Conservation (phyloP, 108 stramenopile genomes). For the Cyclotella kingstonii region DNA sequence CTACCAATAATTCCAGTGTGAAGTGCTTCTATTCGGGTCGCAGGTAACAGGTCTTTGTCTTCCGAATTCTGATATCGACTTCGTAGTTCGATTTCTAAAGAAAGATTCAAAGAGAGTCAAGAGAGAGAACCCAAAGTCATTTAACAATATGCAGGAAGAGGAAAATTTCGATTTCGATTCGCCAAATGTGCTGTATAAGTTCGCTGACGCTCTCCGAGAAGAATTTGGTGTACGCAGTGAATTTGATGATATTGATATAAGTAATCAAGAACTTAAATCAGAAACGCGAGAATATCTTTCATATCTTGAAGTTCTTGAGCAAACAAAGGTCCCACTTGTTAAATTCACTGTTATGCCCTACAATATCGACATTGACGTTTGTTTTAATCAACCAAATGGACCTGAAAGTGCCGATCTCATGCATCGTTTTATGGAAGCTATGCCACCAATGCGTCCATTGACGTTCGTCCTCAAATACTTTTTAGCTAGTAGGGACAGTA, state of each 20-base stretch:
- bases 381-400: constrained; percentile 83
- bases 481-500: constrained; percentile 84
- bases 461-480: constrained; percentile 94
- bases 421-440: constrained; percentile 68
- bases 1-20: no score
- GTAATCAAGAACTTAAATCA: not conserved
- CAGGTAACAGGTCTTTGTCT: constrained; percentile 85
- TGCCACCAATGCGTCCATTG: constrained; percentile 88
- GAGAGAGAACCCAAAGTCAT: constrained; percentile 8
- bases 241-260: constrained; percentile 10
- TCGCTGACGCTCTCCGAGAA: constrained; percentile 58
- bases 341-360: constrained; percentile 88
- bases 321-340: constrained; percentile 92
- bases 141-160: not conserved
- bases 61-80: constrained; percentile 86
- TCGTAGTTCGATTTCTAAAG: constrained; percentile 54
- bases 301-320: constrained; percentile 86
- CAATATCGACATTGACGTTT: constrained; percentile 80
- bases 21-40: constrained; percentile 90
- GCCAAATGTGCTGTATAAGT: constrained; percentile 45
- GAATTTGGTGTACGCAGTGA: constrained; percentile 45
- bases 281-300: constrained; percentile 49
- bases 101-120: constrained; percentile 1
- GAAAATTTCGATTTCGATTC: not conserved
- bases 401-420: constrained; percentile 72